A percentile compares a stretch with the other conserved stretches of the same genome.
Conservation (phyloP, 441 rosid genomes). For the Gossypium trilobum region DNA sequence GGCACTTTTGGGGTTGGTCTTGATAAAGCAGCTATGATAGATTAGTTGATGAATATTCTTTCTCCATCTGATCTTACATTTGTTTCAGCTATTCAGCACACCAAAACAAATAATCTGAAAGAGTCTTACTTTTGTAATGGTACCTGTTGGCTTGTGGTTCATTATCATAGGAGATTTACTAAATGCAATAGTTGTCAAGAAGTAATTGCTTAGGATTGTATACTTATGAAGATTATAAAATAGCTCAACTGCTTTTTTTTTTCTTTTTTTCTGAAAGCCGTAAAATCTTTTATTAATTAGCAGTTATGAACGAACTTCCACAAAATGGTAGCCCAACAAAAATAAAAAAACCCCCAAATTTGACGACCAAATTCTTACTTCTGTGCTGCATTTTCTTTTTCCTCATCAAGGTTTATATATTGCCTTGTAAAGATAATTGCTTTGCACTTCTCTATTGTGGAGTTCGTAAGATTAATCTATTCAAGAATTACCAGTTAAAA, state of each 20-base stretch:
- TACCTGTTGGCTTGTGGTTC: not conserved
- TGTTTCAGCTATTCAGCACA: not conserved
- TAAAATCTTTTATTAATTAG: not conserved
- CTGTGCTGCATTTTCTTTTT: not conserved
- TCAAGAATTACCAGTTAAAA: not conserved
- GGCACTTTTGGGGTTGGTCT: conserved; percentile 11
- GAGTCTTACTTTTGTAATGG: not conserved
- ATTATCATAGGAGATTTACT: not conserved
- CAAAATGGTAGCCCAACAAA: not conserved
- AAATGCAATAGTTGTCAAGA: not conserved
- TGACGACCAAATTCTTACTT: not conserved
- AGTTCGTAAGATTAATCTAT: not conserved
- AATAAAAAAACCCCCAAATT: not conserved
- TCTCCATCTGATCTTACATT: conserved; percentile 8
- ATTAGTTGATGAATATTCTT: conserved; percentile 10
- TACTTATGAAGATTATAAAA: not conserved
- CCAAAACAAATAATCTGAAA: not conserved
- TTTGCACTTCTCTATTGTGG: not conserved
- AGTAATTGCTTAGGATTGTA: not conserved
- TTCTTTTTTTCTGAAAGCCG: not conserved
- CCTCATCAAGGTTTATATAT: not conserved
- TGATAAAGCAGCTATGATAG: not conserved
- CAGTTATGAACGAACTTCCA: not conserved
- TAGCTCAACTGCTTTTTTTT: not conserved
- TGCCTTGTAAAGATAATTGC: conserved; percentile 2